Evolutionary conservation across 768 basidiomycete species (phyloP), one percentile per base, ranked within the genome.

Genomic region (Mycena vulgaris): DNA sequence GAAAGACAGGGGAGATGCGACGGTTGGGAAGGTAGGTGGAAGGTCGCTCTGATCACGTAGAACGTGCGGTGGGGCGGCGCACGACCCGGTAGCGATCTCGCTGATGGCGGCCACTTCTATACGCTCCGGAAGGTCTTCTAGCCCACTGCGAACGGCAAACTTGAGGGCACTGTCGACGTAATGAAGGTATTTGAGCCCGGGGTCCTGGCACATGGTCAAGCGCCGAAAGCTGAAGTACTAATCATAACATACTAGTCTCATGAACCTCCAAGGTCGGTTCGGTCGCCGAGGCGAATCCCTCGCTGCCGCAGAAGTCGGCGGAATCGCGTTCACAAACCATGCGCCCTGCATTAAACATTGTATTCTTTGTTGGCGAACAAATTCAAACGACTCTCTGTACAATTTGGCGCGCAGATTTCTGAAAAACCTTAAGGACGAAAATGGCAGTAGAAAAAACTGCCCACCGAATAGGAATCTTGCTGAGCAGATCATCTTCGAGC

Each of bases 311-410:
- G 86, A 79, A 9, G 82, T 81, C 47, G 85, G 80, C 0, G 91
- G 90, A 42, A 93, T 81, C 1, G 91, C 95, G 75, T 92, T 95
- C 71, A 94, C 89, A 80, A 98, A 97, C 96, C 96, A 98, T 25
- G 95, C 93, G 35, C 96, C 96, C 77, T 95, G 92, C 52, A 95
- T 82, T 42, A 98, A 80, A 76, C 95, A 97, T 72, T 94, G 92
- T 76, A 96, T 92, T 61, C 96, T 87, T 80, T 98, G 96, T 77
- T 93, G 92, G 47, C 92, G 87, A 25, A 98, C 93, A 75, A 96
- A 97, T 76, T 95, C 94, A 72, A 89, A 95, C 17, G 94, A 95
- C 78, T 98, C 96, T 76, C 91, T 95, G 84, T 94, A 94, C 25
- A 98, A 84, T 73, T 95, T 94, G 48, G 90, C 90, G 23, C 95